Evolutionary conservation across 306 rosid species (phyloP), one percentile per base, ranked within the genome.

Genomic region (Glycine latifolia): DNA sequence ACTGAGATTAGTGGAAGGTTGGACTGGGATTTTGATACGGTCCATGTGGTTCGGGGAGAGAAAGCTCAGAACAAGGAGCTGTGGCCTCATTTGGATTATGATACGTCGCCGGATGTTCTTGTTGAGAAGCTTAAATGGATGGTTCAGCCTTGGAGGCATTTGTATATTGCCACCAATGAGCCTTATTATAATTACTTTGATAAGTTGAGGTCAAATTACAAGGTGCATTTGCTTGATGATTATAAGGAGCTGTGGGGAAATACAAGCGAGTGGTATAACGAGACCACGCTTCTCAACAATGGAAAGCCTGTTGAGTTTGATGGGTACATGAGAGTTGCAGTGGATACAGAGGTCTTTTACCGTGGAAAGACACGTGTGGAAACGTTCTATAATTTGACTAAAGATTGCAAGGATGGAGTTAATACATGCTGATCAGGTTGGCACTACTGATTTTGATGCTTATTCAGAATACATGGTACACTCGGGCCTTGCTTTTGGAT

Each of bases 1-100:
- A 81, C 98, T 0, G 98, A 84, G 88, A 93, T 96, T 58, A 89
- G 98, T 37, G 97, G 98, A 55, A 79, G 78, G 14, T 86, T 96
- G 98, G 99, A 96, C 87, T 96, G 99, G 99, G 98, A 96, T 89
- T 96, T 92, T 26, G 99, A 96, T 60, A 89, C 99, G 0, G 89
- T 90, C 54, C 99, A 96, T 72, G 99, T 96, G 56, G 97, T 96
- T 78, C 89, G 98, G 6, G 95, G 99, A 58, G 97, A 89, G 86
- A 96, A 96, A 80, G 99, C 98, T 4, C 90, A 87, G 79, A 96
- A 92, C 69, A 93, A 90, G 78, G 91, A 89, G 88, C 84, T 96
- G 3, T 96, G 99, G 99, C 99, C 99, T 76, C 89, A 92, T 89
- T 84, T 96, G 84, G 97, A 93, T 72, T 80, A 80, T 0, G 98